Conservation (phyloP, 257 asterid genomes). For the Solanum lignicaule region DNA sequence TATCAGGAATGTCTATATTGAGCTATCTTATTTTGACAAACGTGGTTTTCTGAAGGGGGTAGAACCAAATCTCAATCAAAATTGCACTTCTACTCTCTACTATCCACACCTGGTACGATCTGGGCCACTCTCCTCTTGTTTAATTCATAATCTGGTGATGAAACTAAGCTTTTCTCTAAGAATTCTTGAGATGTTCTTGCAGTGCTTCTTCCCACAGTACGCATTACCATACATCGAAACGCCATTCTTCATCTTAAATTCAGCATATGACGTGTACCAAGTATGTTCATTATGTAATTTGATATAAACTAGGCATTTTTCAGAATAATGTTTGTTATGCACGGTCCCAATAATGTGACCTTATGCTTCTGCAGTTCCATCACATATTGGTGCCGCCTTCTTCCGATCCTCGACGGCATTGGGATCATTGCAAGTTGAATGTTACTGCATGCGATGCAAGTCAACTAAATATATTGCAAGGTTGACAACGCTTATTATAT, state of each 20-base stretch:
- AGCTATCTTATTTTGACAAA: background rate
- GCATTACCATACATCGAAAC: constrained; percentile 53
- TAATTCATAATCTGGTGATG: background rate
- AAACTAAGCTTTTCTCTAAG: background rate
- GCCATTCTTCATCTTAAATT: constrained; percentile 77
- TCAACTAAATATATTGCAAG: constrained; percentile 67
- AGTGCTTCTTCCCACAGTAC: constrained; percentile 97
- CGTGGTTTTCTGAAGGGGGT: constrained; percentile 39
- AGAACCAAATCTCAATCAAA: constrained; percentile 42
- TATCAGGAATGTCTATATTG: background rate
- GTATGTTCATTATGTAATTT: constrained; percentile 31
- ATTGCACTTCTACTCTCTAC: constrained; percentile 46
- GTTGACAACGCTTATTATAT: constrained; percentile 19
- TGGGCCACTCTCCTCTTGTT: background rate
- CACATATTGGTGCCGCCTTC: constrained; percentile 81
- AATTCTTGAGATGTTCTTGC: constrained; percentile 14
- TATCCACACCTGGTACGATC: constrained; percentile 50
- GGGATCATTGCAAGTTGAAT: constrained; percentile 73
- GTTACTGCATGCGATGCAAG: constrained; percentile 44
- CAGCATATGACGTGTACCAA: constrained; percentile 88
- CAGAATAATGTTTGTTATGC: background rate
- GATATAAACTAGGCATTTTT: background rate
- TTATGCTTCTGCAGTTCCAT: constrained; percentile 43
- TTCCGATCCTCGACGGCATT: constrained; percentile 82
- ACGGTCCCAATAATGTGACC: background rate